Conservation (phyloP, 2,329 filamentous ascomycete genomes). For the Nigrospora sphaerica region DNA sequence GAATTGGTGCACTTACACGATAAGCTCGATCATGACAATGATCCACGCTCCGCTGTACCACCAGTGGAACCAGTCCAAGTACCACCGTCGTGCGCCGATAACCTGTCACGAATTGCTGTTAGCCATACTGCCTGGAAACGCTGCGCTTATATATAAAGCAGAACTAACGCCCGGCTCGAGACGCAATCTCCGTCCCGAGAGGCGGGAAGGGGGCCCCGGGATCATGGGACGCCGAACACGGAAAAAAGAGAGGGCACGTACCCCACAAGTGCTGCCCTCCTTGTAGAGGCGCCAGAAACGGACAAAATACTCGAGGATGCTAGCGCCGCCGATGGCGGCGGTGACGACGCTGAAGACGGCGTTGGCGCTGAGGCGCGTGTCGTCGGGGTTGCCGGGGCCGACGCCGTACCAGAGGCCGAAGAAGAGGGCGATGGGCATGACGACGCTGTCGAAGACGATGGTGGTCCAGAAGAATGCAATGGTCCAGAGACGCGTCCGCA, state of each 20-base stretch:
- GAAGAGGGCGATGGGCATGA: conserved; percentile 51
- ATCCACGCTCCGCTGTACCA: conserved; percentile 47
- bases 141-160: too few relatives aligned
- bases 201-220: too few relatives aligned
- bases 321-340: conserved; percentile 40
- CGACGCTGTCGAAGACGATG: conserved; percentile 50
- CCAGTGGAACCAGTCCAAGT: conserved; percentile 52
- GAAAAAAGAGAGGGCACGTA: conserved; percentile 33
- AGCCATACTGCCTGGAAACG: too few relatives aligned
- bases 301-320: conserved; percentile 44
- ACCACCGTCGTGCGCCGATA: conserved; percentile 14
- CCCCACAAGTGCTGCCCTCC: conserved; percentile 43
- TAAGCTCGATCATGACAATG: conserved; percentile 48
- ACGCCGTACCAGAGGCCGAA: conserved; percentile 50
- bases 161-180: too few relatives aligned
- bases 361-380: conserved; percentile 12
- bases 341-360: conserved; percentile 43
- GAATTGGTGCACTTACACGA: conserved; percentile 25
- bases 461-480: conserved; percentile 53
- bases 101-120: background rate
- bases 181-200: too few relatives aligned
- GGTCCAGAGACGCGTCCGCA: conserved; percentile 35
- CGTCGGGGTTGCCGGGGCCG: conserved; percentile 19
- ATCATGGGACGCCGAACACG: conserved; percentile 13
- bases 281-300: conserved; percentile 45